These are phyloP conservation scores for Russula ochroleuca DNA, from an alignment of 768 basidiomycete species.

Conservation along the genomic window DNA sequence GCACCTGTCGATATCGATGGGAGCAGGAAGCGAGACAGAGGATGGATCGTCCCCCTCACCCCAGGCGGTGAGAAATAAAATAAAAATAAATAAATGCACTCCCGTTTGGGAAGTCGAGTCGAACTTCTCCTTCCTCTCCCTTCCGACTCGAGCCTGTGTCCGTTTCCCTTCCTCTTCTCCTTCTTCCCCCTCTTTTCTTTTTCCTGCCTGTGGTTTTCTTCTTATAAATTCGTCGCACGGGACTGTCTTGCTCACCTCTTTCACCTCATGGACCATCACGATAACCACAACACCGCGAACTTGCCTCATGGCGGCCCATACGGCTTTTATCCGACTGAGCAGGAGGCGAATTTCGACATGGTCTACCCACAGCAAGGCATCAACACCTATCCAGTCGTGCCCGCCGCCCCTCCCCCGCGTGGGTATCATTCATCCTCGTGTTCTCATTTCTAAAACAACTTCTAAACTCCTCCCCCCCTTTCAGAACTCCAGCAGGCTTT, in stretches of 20 bases:
- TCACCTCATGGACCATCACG: slow-evolving; percentile 34
- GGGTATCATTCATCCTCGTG: slow-evolving; percentile 54
- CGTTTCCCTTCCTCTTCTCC: slow-evolving; percentile 22
- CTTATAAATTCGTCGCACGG: slow-evolving; percentile 27
- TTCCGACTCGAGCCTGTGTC: slow-evolving; percentile 1
- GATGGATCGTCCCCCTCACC: background rate
- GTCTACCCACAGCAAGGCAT: slow-evolving; percentile 45
- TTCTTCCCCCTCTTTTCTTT: slow-evolving; percentile 33
- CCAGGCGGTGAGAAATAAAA: slow-evolving; percentile 1
- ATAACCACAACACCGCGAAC: slow-evolving; percentile 30
- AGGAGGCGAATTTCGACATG: slow-evolving; percentile 35
- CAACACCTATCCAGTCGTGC: slow-evolving; percentile 52
- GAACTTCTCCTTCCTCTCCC: slow-evolving; percentile 12
- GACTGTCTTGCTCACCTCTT: slow-evolving; percentile 26
- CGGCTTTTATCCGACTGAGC: slow-evolving; percentile 35
- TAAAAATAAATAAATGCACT: background rate
- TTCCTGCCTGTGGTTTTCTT: slow-evolving; percentile 28
- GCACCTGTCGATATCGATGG: slow-evolving; percentile 16
- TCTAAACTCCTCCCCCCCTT: slow-evolving; percentile 40
- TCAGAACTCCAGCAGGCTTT: slow-evolving; percentile 65
- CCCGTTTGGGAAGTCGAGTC: background rate
- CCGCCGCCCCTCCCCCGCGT: slow-evolving; percentile 62
- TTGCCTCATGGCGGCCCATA: slow-evolving; percentile 34
- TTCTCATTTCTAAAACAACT: slow-evolving; percentile 52
- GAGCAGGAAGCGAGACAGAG: background rate